Conservation (phyloP, 805 yeast genomes). For the Ogataea salicorniae region DNA sequence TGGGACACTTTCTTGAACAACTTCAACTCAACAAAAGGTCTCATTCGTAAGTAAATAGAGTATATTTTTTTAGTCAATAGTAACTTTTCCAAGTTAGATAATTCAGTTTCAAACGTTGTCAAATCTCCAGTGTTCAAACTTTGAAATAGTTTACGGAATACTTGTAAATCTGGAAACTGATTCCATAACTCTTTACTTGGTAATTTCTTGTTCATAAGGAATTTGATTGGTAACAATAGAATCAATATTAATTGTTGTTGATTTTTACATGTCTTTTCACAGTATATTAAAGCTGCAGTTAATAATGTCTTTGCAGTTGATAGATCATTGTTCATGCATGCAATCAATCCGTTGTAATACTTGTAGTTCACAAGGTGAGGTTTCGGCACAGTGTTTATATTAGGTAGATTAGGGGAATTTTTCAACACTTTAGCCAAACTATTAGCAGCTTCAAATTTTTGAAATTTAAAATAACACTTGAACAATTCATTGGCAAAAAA, state of each 20-base stretch:
- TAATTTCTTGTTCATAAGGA: slow-evolving; percentile 41
- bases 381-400: slow-evolving; percentile 37
- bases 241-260: slow-evolving; percentile 46
- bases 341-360: slow-evolving; percentile 65
- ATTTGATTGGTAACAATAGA: slow-evolving; percentile 58
- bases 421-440: slow-evolving; percentile 66
- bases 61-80: slow-evolving; percentile 58
- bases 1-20: slow-evolving; percentile 40
- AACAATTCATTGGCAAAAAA: slow-evolving; percentile 67
- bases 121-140: slow-evolving; percentile 55
- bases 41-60: slow-evolving; percentile 49
- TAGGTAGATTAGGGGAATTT: slow-evolving; percentile 53
- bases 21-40: slow-evolving; percentile 45
- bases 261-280: slow-evolving; percentile 23
- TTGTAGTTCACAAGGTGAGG: slow-evolving; percentile 55
- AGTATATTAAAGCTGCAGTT: slow-evolving; percentile 40
- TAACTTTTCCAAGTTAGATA: slow-evolving; percentile 41
- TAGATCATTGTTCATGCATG: slow-evolving; percentile 61
- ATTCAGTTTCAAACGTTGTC: slow-evolving; percentile 38
- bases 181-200: slow-evolving; percentile 41
- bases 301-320: slow-evolving; percentile 46
- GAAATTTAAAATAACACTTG: slow-evolving; percentile 60
- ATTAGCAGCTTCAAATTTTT: slow-evolving; percentile 67
- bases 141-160: slow-evolving; percentile 44
- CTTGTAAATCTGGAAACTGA: slow-evolving; percentile 36